These are phyloP conservation scores for Gossypioides kirkii DNA, from an alignment of 345 rosid genomes.

Conservation along the genomic window DNA sequence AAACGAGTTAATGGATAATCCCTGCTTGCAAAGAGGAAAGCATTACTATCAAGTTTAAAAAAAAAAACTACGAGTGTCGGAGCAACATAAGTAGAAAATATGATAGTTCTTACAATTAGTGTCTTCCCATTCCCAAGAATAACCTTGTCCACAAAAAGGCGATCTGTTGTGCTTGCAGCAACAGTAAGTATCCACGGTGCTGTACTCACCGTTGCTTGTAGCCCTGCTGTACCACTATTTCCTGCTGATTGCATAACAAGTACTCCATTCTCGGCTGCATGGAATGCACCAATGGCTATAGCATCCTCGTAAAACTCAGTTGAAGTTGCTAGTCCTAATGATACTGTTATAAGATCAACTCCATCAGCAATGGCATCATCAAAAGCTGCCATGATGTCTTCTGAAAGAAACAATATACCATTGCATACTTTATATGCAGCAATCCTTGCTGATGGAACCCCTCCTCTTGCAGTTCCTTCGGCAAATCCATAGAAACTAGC, in stretches of 20 bases:
- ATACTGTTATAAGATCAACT: slow-evolving; percentile 29
- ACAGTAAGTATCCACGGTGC: slow-evolving; percentile 52
- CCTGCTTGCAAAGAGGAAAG: slow-evolving; percentile 20
- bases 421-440: slow-evolving; percentile 41
- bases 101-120: slow-evolving; percentile 27
- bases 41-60: neutral
- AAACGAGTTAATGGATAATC: slow-evolving; percentile 30
- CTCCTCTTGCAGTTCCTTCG: slow-evolving; percentile 33
- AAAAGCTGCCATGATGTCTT: slow-evolving; percentile 30
- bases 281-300: slow-evolving; percentile 36
- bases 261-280: slow-evolving; percentile 40
- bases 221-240: slow-evolving; percentile 30
- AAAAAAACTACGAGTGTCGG: too few relatives aligned
- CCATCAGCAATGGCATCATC: slow-evolving; percentile 49
- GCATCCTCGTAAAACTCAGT: neutral
- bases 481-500: too few relatives aligned
- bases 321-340: neutral
- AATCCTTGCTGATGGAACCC: slow-evolving; percentile 48
- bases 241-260: slow-evolving; percentile 32
- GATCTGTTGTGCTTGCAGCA: slow-evolving; percentile 48
- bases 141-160: slow-evolving; percentile 25
- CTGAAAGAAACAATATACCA: neutral
- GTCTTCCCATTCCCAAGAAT: slow-evolving; percentile 37
- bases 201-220: neutral
- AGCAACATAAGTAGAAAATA: neutral